Evolutionary conservation across 2,329 filamentous ascomycete species (phyloP).

Genomic region (Hymenoscyphus fraxineus): DNA sequence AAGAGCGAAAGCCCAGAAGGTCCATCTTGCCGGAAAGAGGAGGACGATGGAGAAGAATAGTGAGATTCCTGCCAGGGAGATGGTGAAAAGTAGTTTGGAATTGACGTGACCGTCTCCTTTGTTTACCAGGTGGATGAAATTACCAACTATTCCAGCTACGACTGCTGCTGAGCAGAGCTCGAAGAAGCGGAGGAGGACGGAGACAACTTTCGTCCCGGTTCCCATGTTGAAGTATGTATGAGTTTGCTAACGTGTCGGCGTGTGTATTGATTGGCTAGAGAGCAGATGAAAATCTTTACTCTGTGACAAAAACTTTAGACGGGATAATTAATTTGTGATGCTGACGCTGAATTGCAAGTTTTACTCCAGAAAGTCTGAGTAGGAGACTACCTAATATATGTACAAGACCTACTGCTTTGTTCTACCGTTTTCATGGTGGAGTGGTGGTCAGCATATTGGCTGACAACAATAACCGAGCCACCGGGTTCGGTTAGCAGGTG

Average conservation of each 20-base stretch:
- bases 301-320: background rate
- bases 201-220: background rate
- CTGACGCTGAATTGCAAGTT: background rate
- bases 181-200: slow-evolving; percentile 1
- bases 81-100: slow-evolving; percentile 5
- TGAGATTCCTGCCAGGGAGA: slow-evolving; percentile 5
- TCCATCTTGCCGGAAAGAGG: background rate
- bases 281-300: background rate
- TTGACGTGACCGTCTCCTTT: background rate
- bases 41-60: slow-evolving; percentile 8
- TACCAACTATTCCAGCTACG: slow-evolving; percentile 5
- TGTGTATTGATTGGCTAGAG: background rate
- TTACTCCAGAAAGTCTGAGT: too few species aligned
- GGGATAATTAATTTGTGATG: background rate
- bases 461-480: background rate
- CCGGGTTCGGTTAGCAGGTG: background rate
- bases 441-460: too few species aligned
- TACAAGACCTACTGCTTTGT: too few species aligned
- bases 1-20: slow-evolving; percentile 4
- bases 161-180: slow-evolving; percentile 7
- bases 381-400: too few species aligned
- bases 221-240: slow-evolving; percentile 5
- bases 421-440: too few species aligned
- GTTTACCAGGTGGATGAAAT: background rate
- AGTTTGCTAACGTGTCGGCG: background rate